Base-by-base conservation (phyloP, 371 early-diverging fungal genomes). In the Umbelopsis sp. region DNA sequence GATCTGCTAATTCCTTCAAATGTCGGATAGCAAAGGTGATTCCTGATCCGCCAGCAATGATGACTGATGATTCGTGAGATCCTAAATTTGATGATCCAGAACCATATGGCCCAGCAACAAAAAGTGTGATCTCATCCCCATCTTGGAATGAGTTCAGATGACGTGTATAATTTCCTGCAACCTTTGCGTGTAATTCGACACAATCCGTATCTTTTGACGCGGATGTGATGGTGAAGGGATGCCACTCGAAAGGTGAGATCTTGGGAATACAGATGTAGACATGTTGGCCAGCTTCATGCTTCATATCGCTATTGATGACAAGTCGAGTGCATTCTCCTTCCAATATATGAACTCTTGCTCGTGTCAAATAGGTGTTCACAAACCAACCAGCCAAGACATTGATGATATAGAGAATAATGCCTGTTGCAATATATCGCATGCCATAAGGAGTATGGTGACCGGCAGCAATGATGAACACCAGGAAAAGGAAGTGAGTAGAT, bases 161-260 rank as follows among this genome's bases (percentile, higher is more conserved):
- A 5, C 76, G 72, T 0, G 88, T 88, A 65, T 80, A 88, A n/a
- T 85, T 81, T 29, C 88, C 88, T 14, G 86, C 81, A 11, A 80
- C 79, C 20, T 75, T 69, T 4, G 81, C 84, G 67, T 84, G 79
- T 5, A 86, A 70, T 7, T 84, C 83, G 1, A 83, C 65, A 10
- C 65, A 22, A 8, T 65, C 67, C n/a, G 70, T 71, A 14, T 72
- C 65, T 16, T 67, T 64, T 11, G 48, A 66, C 0, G 68, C 65
- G 41, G 75, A 83, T 9, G 87, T 83, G 45, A 88, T 85, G 9
- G 88, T 88, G 48, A 88, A 88, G 0, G 88, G 88, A 63, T 88
- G 88, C 88, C 88, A 88, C 65, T 88, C 78, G 50, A 86, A 80
- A 16, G 73, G 51, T 0, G 88, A 88, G 7, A 88, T 73, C 25